Evolutionary conservation across 2,329 filamentous ascomycete genomes (phyloP), one percentile per base, ranked within the genome.

Genomic region (Lasiodiplodia sp.): DNA sequence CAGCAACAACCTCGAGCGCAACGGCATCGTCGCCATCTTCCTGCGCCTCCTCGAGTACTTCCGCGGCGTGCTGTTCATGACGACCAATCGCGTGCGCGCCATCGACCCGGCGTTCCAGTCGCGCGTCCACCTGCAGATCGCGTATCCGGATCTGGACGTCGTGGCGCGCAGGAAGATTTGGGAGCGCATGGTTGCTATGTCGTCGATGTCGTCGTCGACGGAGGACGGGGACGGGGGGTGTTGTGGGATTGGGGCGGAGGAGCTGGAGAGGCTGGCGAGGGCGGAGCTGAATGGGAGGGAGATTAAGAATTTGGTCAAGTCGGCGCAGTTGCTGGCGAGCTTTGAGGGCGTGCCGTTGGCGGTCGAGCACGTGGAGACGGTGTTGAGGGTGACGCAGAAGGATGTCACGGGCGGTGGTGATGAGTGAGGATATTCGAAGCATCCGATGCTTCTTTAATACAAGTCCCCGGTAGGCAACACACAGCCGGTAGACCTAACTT

Each of bases 1-100:
- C 11, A 77, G 82, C 65, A 78, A 79, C 49, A 81, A 86, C 70
- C 79, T 86, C 16, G 77, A 78, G 49, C 79, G 84, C 18, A 87
- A 87, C 72, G 84, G 82, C 58, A 77, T 86, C 3, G 72, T 73
- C 4, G 70, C 71, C 3, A 63, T 71, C 11, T 73, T 71, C 60
- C 58, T 70, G 21, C 64, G 68, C 14, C 47, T 64, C 0, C 49
- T 69, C 16, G 68, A 69, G 21, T 69, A 68, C 55, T 67, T 57
- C 49, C 21, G 69, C n/a, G 77, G 77, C 52, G 75, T 75, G 53
- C 72, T 79, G 64, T 78, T 78, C 62, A 72, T 79, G 14, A 79
- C 78, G 4, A 79, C 75, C 1, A 78, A 78, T 49, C 76, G 77
- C 25, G 72, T 78, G 1, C 72, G 73, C 18, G 75, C 73, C 4